Conservation (phyloP, 2,329 filamentous ascomycete genomes). For the Grosmannia clavigera region DNA sequence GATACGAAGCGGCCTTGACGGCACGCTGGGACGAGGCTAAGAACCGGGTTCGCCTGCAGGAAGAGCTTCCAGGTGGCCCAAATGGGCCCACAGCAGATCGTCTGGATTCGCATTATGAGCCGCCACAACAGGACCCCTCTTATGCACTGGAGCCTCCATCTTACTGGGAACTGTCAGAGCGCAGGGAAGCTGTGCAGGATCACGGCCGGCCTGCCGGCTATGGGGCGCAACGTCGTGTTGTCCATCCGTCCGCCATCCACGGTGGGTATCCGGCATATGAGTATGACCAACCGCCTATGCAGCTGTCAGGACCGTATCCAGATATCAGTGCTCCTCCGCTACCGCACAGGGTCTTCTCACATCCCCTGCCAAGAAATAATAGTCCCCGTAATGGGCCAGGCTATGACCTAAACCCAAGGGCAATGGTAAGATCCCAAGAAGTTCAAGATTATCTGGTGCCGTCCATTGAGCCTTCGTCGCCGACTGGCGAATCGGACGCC, state of each 20-base stretch:
- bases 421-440: constrained; percentile 9
- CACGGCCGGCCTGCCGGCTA: background rate
- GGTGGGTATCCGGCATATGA: background rate
- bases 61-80: background rate
- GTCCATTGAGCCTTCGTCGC: constrained; percentile 33
- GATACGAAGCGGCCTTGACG: constrained; percentile 26
- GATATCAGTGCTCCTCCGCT: background rate
- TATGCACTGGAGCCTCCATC: background rate
- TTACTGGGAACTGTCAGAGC: background rate
- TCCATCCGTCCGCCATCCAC: background rate
- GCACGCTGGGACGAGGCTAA: constrained; percentile 21
- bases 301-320: background rate
- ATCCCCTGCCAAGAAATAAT: background rate
- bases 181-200: background rate
- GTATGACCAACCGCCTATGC: background rate
- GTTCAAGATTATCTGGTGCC: constrained; percentile 31
- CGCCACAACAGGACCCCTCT: background rate
- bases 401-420: background rate
- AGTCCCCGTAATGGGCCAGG: background rate
- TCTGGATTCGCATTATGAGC: background rate
- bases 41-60: constrained; percentile 14
- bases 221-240: background rate
- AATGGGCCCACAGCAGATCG: background rate
- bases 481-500: constrained; percentile 13
- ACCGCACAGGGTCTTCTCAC: background rate